Conservation (phyloP, 2,329 filamentous ascomycete species). For the Biscogniauxia marginata region DNA sequence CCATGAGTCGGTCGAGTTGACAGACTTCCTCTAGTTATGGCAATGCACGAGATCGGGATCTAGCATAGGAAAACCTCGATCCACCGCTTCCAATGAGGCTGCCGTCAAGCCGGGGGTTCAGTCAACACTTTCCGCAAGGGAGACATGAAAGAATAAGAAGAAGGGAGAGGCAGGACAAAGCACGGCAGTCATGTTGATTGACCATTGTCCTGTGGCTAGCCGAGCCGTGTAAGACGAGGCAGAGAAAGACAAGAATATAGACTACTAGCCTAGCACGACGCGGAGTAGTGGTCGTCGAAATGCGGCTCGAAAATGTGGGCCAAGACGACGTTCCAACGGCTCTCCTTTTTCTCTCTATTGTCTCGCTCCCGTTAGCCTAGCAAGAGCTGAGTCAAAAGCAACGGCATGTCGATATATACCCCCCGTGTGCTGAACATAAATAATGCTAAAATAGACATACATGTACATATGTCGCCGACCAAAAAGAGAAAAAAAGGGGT, state of each 20-base stretch:
- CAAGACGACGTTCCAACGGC: not conserved
- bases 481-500: not conserved
- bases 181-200: not conserved
- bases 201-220: not conserved
- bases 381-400: not conserved
- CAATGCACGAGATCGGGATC: constrained; percentile 26
- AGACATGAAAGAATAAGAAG: not conserved
- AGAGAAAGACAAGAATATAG: not conserved
- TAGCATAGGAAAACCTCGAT: constrained; percentile 23
- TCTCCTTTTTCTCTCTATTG: not conserved
- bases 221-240: not conserved
- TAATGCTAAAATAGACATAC: not conserved
- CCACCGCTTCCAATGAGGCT: not conserved
- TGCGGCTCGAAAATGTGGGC: constrained; percentile 3
- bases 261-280: not conserved
- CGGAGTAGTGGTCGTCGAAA: not conserved
- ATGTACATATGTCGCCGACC: not conserved
- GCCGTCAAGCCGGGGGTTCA: not conserved
- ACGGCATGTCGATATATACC: not conserved
- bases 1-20: not conserved
- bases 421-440: not conserved
- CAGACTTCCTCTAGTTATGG: constrained; percentile 12
- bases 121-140: too few species aligned
- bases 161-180: not conserved
- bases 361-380: not conserved